Evolutionary conservation across 176 grass and related monocot species (phyloP).

Genomic region (Musa troglodytarum): DNA sequence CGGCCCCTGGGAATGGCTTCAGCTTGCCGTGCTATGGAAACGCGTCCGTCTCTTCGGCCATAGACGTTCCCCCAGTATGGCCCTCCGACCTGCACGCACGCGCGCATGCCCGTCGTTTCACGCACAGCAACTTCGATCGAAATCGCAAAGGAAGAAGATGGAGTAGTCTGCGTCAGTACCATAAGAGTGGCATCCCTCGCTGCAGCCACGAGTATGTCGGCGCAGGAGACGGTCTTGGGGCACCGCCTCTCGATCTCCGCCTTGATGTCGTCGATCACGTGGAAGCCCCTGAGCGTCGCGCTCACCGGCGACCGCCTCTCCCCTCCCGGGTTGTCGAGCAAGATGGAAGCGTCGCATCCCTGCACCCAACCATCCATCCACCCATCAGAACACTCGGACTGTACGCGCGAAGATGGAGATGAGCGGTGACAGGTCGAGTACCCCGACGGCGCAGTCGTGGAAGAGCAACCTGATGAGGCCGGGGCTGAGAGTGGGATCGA

Average conservation of each 20-base stretch:
- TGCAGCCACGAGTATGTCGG: conserved; percentile 71
- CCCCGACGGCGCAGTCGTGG: conserved; percentile 54
- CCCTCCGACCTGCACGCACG: conserved; percentile 10
- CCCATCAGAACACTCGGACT: no score
- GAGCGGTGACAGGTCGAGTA: not conserved
- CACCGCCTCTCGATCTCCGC: conserved; percentile 48
- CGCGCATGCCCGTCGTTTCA: conserved; percentile 4
- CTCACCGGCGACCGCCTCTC: conserved; percentile 55
- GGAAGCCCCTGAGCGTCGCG: conserved; percentile 61
- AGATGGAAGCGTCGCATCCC: conserved; percentile 71
- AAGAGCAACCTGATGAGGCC: conserved; percentile 51
- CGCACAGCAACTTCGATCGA: not conserved
- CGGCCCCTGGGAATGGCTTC: conserved; percentile 47
- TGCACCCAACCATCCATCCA: conserved; percentile 3
- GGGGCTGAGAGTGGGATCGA: conserved; percentile 35
- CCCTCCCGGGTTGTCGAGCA: conserved; percentile 41
- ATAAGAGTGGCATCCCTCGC: conserved; percentile 40
- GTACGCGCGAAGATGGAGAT: not conserved
- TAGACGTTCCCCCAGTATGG: conserved; percentile 43
- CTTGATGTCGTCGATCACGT: conserved; percentile 63
- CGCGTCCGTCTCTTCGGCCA: conserved; percentile 49
- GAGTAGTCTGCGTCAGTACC: not conserved
- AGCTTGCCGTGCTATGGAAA: conserved; percentile 31
- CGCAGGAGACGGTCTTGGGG: conserved; percentile 55
- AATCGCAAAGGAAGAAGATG: not conserved